A percentile compares a stretch with the other conserved stretches of the same genome.
Evolutionary conservation across 2,329 filamentous ascomycete species (phyloP).

Genomic region (Tricladium varicosporioides): DNA sequence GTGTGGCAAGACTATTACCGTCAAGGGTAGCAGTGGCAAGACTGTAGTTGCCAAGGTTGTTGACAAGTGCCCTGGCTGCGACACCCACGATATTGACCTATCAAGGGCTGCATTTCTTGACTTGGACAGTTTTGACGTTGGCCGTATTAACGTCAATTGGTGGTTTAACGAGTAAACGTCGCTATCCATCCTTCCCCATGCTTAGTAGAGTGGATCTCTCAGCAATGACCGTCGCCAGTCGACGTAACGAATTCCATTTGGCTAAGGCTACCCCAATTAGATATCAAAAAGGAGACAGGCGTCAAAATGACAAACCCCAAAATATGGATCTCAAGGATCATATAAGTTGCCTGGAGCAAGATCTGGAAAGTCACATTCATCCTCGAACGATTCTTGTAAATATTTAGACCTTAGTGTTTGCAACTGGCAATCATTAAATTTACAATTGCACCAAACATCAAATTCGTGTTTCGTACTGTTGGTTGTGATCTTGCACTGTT

Average conservation of each 20-base stretch:
- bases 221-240: constrained; percentile 26
- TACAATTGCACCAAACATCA: neutral
- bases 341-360: constrained; percentile 10
- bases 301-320: constrained; percentile 12
- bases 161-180: constrained; percentile 39
- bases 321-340: constrained; percentile 16
- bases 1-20: constrained; percentile 68
- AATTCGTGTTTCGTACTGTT: too few species aligned
- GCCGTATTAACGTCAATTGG: constrained; percentile 45
- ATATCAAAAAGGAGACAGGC: constrained; percentile 11
- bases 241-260: constrained; percentile 30
- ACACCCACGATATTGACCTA: constrained; percentile 55
- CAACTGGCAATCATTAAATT: constrained; percentile 8
- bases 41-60: constrained; percentile 56
- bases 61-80: constrained; percentile 77
- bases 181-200: constrained; percentile 7
- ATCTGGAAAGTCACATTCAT: neutral
- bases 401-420: constrained; percentile 28
- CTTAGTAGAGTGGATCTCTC: constrained; percentile 32
- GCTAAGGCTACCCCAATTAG: constrained; percentile 7
- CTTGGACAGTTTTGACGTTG: constrained; percentile 46
- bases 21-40: constrained; percentile 63
- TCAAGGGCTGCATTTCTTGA: constrained; percentile 54
- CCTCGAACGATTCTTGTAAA: constrained; percentile 23
- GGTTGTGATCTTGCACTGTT: neutral